These are phyloP conservation scores for Aspergillus brasiliensis DNA, from an alignment of 2,329 filamentous ascomycete genomes.

Conservation along the genomic window DNA sequence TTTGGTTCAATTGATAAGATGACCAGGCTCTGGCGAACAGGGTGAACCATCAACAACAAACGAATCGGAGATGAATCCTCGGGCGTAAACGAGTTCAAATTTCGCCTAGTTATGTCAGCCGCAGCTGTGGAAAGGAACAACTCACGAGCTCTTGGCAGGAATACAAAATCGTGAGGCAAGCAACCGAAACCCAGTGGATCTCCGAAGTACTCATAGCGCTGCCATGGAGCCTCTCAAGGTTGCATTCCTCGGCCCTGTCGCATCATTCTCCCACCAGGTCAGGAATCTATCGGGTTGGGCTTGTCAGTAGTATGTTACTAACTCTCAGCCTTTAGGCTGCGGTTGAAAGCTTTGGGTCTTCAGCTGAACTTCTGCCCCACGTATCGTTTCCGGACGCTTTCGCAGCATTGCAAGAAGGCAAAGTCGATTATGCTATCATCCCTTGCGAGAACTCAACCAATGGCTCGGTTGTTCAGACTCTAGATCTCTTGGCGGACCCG, in stretches of 20 bases:
- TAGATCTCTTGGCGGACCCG: constrained; percentile 84
- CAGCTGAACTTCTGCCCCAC: constrained; percentile 36
- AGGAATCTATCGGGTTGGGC: constrained; percentile 12
- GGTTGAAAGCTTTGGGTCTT: constrained; percentile 51
- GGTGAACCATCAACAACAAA: background rate
- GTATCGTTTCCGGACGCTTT: constrained; percentile 68
- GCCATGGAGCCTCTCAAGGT: constrained; percentile 33
- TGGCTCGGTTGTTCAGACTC: constrained; percentile 84
- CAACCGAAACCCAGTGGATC: background rate
- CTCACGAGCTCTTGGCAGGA: constrained; percentile 4
- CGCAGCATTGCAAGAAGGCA: constrained; percentile 68
- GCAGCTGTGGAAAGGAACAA: background rate
- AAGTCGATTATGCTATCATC: constrained; percentile 73
- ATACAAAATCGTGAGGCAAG: background rate
- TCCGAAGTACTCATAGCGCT: background rate
- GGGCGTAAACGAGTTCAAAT: background rate
- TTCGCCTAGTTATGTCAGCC: constrained; percentile 6
- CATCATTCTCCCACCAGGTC: constrained; percentile 72
- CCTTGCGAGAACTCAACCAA: constrained; percentile 97
- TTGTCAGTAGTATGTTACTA: constrained; percentile 18
- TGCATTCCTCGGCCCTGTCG: constrained; percentile 65
- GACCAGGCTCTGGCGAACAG: background rate
- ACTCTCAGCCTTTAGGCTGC: constrained; percentile 50
- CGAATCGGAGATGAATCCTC: background rate
- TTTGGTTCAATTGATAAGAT: background rate